A percentile compares a stretch with the other conserved stretches of the same genome.
phyloP scores from a whole-genome alignment of 108 stramenopile species.

The Schizochytrium sp. region DNA sequence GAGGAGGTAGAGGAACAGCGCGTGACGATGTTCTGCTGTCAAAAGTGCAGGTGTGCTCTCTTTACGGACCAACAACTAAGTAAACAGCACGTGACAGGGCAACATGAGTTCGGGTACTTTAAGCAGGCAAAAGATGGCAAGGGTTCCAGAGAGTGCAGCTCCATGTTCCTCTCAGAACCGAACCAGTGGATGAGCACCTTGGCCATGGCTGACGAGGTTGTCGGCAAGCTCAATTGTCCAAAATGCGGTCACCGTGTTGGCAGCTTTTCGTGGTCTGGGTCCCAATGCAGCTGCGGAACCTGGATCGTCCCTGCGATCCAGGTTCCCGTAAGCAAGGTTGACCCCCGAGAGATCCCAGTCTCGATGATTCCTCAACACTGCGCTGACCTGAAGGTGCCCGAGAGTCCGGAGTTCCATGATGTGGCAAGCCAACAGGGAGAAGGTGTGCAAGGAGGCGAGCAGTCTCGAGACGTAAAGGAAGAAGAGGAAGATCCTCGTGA shows the following conservation, averaged over 20 bases:
- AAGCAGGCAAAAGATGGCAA: slow-evolving; percentile 23
- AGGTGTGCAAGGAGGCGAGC: not conserved
- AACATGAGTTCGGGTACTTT: slow-evolving; percentile 26
- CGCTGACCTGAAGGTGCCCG: slow-evolving; percentile 40
- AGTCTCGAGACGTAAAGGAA: not conserved
- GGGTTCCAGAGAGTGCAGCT: not conserved
- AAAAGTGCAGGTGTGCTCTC: slow-evolving; percentile 42
- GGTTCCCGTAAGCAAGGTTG: slow-evolving; percentile 44
- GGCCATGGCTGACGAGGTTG: slow-evolving; percentile 11
- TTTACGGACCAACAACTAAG: slow-evolving; percentile 10
- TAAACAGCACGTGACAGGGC: slow-evolving; percentile 27
- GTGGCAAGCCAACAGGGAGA: not conserved
- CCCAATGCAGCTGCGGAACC: slow-evolving; percentile 61
- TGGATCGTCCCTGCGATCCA: slow-evolving; percentile 47
- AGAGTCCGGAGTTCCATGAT: not conserved
- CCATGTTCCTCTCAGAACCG: slow-evolving; percentile 49
- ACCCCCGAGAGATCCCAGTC: not conserved
- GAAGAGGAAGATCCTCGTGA: slow-evolving; percentile 13
- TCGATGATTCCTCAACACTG: not conserved
- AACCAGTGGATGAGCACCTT: slow-evolving; percentile 47
- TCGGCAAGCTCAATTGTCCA: slow-evolving; percentile 54
- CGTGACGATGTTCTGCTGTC: slow-evolving; percentile 51
- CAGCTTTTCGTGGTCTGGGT: slow-evolving; percentile 13
- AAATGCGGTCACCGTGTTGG: slow-evolving; percentile 31
- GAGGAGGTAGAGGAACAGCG: not conserved